Conservation (phyloP, 2,329 filamentous ascomycete species). For the Harringtonia lauricola region DNA sequence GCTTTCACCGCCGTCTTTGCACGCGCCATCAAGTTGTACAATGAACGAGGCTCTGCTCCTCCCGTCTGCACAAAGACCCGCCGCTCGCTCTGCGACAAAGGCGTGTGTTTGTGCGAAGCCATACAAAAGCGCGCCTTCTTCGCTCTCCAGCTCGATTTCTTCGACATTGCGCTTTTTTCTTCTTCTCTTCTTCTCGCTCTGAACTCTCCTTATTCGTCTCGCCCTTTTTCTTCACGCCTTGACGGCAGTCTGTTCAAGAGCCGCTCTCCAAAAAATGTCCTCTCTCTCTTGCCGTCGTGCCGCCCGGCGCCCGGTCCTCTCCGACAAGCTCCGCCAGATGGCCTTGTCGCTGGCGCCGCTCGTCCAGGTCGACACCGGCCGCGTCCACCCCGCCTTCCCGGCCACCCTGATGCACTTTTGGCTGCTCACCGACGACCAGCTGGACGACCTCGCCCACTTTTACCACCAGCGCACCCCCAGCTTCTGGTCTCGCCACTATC, state of each 20-base stretch:
- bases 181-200: too few relatives aligned
- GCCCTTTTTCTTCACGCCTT: too few relatives aligned
- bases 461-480: slow-evolving; percentile 59
- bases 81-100: neutral
- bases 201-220: too few relatives aligned
- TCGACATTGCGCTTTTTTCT: too few relatives aligned
- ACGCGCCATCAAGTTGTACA: too few relatives aligned
- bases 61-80: neutral
- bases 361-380: slow-evolving; percentile 49
- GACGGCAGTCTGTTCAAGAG: too few relatives aligned
- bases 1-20: too few relatives aligned
- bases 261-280: too few relatives aligned
- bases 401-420: slow-evolving; percentile 58
- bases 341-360: slow-evolving; percentile 55
- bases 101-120: too few relatives aligned
- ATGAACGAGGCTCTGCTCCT: neutral
- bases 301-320: slow-evolving; percentile 38
- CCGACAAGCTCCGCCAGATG: slow-evolving; percentile 54
- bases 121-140: too few relatives aligned
- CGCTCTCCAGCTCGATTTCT: too few relatives aligned
- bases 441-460: slow-evolving; percentile 59
- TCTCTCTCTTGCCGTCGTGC: slow-evolving; percentile 23
- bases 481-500: slow-evolving; percentile 48
- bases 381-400: slow-evolving; percentile 56
- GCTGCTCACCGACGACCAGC: slow-evolving; percentile 59